These are phyloP conservation scores for Tulasnella sp. DNA, from an alignment of 768 basidiomycete species.

Conservation along the genomic window DNA sequence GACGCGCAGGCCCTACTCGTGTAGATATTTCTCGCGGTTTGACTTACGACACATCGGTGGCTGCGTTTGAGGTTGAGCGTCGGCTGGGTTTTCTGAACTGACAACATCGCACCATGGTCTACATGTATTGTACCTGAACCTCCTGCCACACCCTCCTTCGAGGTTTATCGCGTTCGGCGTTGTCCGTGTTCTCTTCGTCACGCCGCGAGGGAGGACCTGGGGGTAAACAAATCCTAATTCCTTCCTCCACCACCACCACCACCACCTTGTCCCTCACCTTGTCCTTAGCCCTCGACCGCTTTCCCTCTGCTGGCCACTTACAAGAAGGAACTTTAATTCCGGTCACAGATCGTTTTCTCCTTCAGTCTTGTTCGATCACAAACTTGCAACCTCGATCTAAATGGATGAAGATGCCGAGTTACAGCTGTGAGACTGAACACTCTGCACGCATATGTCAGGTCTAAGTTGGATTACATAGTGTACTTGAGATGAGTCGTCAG, in stretches of 20 bases:
- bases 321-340: too few species aligned
- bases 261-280: not conserved
- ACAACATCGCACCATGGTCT: too few species aligned
- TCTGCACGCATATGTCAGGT: not conserved
- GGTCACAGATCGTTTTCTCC: not conserved
- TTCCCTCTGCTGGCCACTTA: not conserved
- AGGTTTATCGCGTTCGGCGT: too few species aligned
- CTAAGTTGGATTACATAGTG: not conserved
- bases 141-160: too few species aligned
- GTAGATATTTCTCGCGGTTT: conserved; percentile 2
- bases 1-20: not conserved
- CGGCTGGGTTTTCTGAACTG: too few species aligned
- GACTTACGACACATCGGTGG: too few species aligned
- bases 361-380: not conserved
- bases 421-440: not conserved
- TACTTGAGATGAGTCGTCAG: conserved; percentile 30
- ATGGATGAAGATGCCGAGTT: conserved; percentile 32
- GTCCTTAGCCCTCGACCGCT: not conserved
- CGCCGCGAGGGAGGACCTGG: too few species aligned
- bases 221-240: not conserved
- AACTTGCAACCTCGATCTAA: not conserved
- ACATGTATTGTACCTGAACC: too few species aligned
- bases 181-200: not conserved
- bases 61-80: too few species aligned
- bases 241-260: not conserved